These are phyloP conservation scores for Parachaetomium inaequale DNA, from an alignment of 495 filamentous ascomycete species.

Conservation along the genomic window DNA sequence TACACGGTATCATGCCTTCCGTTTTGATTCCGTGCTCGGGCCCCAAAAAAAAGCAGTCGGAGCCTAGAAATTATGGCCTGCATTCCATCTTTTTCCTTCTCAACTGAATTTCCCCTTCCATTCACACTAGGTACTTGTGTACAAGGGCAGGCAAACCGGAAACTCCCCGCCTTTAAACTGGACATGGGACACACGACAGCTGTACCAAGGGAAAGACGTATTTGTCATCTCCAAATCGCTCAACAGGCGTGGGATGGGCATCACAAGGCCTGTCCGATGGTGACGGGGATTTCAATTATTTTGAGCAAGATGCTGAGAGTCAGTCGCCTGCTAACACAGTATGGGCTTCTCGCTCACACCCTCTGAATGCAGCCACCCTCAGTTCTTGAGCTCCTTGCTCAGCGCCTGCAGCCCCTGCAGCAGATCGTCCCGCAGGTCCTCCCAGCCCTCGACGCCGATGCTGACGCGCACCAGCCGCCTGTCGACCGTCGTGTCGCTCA, in stretches of 20 bases:
- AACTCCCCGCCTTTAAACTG: no score
- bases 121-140: no score
- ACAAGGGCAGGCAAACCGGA: no score
- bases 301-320: no score
- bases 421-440: conserved; percentile 78
- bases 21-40: neutral
- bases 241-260: no score
- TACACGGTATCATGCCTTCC: neutral
- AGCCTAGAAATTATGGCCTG: neutral
- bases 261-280: no score
- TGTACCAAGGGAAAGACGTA: no score
- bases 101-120: no score
- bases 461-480: conserved; percentile 73
- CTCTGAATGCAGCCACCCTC: neutral
- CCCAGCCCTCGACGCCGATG: conserved; percentile 80
- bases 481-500: conserved; percentile 76
- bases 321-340: no score
- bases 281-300: no score
- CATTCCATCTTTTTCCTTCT: neutral
- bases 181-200: no score
- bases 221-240: no score
- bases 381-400: conserved; percentile 30
- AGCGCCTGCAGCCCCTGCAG: conserved; percentile 63
- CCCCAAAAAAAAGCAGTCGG: neutral
- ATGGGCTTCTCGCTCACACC: neutral